phyloP scores from a whole-genome alignment of 2,329 filamentous ascomycete species.

The Cladosporium phlei region DNA sequence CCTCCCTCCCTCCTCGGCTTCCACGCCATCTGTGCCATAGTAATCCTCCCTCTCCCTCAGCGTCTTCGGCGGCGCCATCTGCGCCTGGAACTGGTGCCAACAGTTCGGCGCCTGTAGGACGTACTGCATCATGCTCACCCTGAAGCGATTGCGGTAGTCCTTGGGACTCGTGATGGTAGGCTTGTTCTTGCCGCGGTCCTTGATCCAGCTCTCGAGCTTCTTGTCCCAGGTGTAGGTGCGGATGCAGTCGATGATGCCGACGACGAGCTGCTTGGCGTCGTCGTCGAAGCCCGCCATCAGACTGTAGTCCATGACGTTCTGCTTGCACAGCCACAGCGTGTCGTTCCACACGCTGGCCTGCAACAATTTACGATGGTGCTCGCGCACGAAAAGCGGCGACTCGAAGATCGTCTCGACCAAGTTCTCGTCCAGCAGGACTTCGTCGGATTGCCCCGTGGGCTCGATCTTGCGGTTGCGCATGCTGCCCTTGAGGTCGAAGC shows the following conservation, averaged over 20 bases:
- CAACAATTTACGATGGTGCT: constrained; percentile 92
- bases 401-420: constrained; percentile 99
- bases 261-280: constrained; percentile 79
- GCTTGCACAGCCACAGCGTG: constrained; percentile 85
- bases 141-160: constrained; percentile 93
- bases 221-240: constrained; percentile 99
- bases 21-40: constrained; percentile 5
- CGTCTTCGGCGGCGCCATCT: constrained; percentile 30
- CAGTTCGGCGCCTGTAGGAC: constrained; percentile 71
- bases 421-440: constrained; percentile 95
- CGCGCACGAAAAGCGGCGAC: constrained; percentile 86
- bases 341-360: constrained; percentile 95
- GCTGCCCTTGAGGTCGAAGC: constrained; percentile 87
- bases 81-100: constrained; percentile 63
- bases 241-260: constrained; percentile 98
- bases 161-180: constrained; percentile 96
- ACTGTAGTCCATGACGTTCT: constrained; percentile 99
- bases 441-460: constrained; percentile 89
- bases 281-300: constrained; percentile 98
- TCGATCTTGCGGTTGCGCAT: constrained; percentile 99
- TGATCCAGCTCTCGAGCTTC: constrained; percentile 99
- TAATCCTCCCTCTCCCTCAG: constrained; percentile 23
- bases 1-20: constrained; percentile 4
- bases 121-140: constrained; percentile 92
- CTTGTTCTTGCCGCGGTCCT: constrained; percentile 81